phyloP scores from a whole-genome alignment of 805 yeast species.

The Barnettozyma siamensis region DNA sequence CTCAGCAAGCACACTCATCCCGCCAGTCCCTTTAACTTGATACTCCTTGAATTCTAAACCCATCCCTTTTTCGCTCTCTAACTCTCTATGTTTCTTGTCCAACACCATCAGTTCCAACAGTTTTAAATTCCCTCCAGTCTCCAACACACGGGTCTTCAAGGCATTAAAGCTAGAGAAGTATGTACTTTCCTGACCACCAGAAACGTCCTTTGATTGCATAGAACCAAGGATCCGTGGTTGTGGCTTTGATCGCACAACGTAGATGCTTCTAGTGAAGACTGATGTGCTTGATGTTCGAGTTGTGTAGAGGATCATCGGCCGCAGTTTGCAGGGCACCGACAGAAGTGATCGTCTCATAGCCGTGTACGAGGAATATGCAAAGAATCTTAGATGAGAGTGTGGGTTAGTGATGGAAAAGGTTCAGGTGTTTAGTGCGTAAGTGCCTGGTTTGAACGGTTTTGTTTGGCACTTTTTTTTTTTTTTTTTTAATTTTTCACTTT shows the following conservation, averaged over 20 bases:
- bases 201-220: too few relatives aligned
- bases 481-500: too few relatives aligned
- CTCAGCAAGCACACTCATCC: slow-evolving; percentile 1
- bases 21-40: not conserved
- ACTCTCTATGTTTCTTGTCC: not conserved
- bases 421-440: too few relatives aligned
- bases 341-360: not conserved
- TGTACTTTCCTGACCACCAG: too few relatives aligned
- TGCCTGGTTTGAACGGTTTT: too few relatives aligned
- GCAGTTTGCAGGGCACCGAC: not conserved
- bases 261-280: not conserved
- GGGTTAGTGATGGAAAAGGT: too few relatives aligned
- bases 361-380: too few relatives aligned
- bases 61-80: not conserved
- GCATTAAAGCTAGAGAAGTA: not conserved
- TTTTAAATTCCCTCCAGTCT: slow-evolving; percentile 12
- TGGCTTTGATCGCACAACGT: not conserved
- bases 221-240: not conserved
- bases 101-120: slow-evolving; percentile 4
- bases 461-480: too few relatives aligned
- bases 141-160: slow-evolving; percentile 1
- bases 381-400: too few relatives aligned
- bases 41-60: not conserved
- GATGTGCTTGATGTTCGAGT: too few relatives aligned
- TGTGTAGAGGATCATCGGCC: too few relatives aligned